Conservation (phyloP, 208 protist genomes). For the Endotrypanum monterogeii region DNA sequence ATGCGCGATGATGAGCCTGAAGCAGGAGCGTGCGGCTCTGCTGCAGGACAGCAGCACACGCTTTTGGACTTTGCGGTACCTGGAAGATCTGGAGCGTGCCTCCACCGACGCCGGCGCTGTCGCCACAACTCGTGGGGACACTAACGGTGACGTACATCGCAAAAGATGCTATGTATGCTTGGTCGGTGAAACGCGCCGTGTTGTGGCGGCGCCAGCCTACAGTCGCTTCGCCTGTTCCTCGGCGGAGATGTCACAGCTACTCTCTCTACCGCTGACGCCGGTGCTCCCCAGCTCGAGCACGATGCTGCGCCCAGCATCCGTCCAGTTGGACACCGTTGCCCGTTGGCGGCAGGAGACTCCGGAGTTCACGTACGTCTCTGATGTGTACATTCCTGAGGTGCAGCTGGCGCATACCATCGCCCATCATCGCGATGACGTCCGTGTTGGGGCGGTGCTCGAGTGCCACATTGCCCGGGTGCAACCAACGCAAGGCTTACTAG, state of each 20-base stretch:
- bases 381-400: constrained; percentile 83
- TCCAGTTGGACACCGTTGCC: constrained; percentile 6
- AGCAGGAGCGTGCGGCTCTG: constrained; percentile 80
- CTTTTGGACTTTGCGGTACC: constrained; percentile 77
- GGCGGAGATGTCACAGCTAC: constrained; percentile 13
- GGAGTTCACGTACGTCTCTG: constrained; percentile 62
- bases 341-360: constrained; percentile 13
- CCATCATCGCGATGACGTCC: constrained; percentile 59
- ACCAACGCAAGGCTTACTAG: constrained; percentile 70
- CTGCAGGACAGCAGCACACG: constrained; percentile 83
- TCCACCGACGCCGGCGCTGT: neutral
- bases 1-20: constrained; percentile 79
- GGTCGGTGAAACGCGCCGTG: constrained; percentile 68
- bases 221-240: constrained; percentile 27
- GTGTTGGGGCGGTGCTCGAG: constrained; percentile 74
- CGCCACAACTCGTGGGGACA: neutral
- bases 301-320: constrained; percentile 8
- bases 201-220: constrained; percentile 72
- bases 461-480: constrained; percentile 61
- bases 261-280: neutral
- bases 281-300: neutral
- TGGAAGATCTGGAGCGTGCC: constrained; percentile 42
- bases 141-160: constrained; percentile 8
- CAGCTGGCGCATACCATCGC: constrained; percentile 74
- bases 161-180: constrained; percentile 57